Conservation (phyloP, 257 asterid genomes). For the Solanum pennellii region DNA sequence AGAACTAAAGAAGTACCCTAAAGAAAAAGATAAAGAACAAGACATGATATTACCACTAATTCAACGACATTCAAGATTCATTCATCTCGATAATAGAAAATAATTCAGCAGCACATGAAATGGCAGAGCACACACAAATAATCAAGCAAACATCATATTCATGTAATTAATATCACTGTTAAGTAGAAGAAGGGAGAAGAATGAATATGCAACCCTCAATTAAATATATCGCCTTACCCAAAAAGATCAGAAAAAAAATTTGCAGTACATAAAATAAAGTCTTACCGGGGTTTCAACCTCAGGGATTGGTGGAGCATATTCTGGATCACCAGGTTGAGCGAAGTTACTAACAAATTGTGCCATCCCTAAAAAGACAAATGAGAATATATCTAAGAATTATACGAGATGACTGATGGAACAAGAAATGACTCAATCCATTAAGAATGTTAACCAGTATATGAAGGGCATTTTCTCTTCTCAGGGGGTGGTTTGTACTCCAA, state of each 20-base stretch:
- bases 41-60: not conserved
- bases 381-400: not conserved
- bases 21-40: not conserved
- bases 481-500: conserved; percentile 90
- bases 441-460: conserved; percentile 51
- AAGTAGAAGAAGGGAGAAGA: not conserved
- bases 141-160: not conserved
- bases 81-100: not conserved
- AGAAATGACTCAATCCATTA: not conserved
- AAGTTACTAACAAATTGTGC: conserved; percentile 61
- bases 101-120: not conserved
- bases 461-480: conserved; percentile 88
- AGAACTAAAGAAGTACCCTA: not conserved
- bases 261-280: not conserved
- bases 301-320: conserved; percentile 76
- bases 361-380: conserved; percentile 46
- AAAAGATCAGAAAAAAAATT: not conserved
- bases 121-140: not conserved
- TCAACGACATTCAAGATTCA: not conserved
- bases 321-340: conserved; percentile 82
- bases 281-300: conserved; percentile 91
- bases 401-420: not conserved
- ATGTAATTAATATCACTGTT: not conserved
- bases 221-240: not conserved
- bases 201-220: not conserved